Percentiles rank a stretch among this genome's conserved stretches.
phyloP scores from a whole-genome alignment of 2,329 filamentous ascomycete species.

The Rhynchosporium secalis region DNA sequence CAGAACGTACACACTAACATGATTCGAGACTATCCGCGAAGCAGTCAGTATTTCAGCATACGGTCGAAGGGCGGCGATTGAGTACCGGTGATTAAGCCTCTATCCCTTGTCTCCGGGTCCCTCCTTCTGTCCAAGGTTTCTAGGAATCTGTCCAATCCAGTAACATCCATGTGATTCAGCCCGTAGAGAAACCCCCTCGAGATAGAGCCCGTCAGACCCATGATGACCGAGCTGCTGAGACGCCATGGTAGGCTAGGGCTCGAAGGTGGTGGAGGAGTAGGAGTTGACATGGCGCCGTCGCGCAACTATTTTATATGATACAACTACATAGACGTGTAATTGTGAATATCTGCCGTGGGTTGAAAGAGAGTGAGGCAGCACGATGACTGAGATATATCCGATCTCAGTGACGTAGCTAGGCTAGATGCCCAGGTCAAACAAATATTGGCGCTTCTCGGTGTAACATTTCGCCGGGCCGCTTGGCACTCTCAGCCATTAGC shows the following conservation, averaged over 20 bases:
- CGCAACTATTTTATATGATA: constrained; percentile 22
- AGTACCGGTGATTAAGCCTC: constrained; percentile 79
- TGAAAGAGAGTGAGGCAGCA: constrained; percentile 21
- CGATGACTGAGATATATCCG: neutral
- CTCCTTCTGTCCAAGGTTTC: constrained; percentile 71
- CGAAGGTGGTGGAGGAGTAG: constrained; percentile 20
- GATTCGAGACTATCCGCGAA: constrained; percentile 69
- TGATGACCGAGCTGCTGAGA: constrained; percentile 68
- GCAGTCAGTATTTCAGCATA: constrained; percentile 16
- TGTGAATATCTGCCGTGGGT: constrained; percentile 21
- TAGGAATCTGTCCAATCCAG: constrained; percentile 75
- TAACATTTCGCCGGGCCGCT: constrained; percentile 11
- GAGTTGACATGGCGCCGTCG: constrained; percentile 28
- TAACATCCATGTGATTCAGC: constrained; percentile 72
- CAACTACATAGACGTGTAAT: constrained; percentile 20
- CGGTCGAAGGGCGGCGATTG: neutral
- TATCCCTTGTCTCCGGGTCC: constrained; percentile 63
- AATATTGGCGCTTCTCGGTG: neutral
- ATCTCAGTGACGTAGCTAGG: constrained; percentile 16
- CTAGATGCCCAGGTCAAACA: neutral
- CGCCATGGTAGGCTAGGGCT: constrained; percentile 61
- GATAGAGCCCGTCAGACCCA: constrained; percentile 70
- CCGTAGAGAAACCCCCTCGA: constrained; percentile 74
- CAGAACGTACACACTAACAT: constrained; percentile 78
- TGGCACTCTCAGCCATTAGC: neutral